Evolutionary conservation across 768 basidiomycete genomes (phyloP), one percentile per base, ranked within the genome.

Genomic region (Naematelia aurantialba): DNA sequence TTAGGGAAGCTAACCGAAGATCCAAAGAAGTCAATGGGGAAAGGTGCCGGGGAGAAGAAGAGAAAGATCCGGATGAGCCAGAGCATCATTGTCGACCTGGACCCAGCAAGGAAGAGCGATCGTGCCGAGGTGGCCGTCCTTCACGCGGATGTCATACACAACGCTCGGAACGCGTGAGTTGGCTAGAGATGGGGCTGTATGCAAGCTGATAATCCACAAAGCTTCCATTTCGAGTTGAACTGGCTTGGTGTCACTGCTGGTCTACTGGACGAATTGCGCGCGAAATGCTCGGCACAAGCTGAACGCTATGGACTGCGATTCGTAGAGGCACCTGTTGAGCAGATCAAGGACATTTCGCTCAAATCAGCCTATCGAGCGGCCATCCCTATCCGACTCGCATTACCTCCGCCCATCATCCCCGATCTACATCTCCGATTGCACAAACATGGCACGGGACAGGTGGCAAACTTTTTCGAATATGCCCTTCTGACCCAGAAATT

Each of bases 181-280:
- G 24, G 14, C 19, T n/a, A 25, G 24, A 19, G 13, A 2, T 2
- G 14, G 22, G n/a, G 14, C 13, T 45, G 1, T 8, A 17, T 31
- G 25, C 13, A 14, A 34, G 51, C 17, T 30, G 22, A 56, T 60
- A 45, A 56, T 50, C 8, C 39, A 45, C 25, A 64, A 45, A 72
- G 76, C 0, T 96, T 96, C 79, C 94, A 98, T 76, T 92, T 98
- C 68, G 93, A 99, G 76, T 81, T 99, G 26, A 89, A 94, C 61
- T 99, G 96, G 94, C 87, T 98, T 42, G 92, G 91, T 1, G 88
- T 92, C 1, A 92, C 91, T 0, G 91, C 92, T 22, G 84, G 89
- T 21, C 87, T 86, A 62, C 88, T 98, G 52, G 93, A 97, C 63
- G 91, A 94, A 64, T 83, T 87, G 52, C 81, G 96, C 22, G 84